phyloP scores from a whole-genome alignment of 805 yeast genomes.

The Candida ponderosae region DNA sequence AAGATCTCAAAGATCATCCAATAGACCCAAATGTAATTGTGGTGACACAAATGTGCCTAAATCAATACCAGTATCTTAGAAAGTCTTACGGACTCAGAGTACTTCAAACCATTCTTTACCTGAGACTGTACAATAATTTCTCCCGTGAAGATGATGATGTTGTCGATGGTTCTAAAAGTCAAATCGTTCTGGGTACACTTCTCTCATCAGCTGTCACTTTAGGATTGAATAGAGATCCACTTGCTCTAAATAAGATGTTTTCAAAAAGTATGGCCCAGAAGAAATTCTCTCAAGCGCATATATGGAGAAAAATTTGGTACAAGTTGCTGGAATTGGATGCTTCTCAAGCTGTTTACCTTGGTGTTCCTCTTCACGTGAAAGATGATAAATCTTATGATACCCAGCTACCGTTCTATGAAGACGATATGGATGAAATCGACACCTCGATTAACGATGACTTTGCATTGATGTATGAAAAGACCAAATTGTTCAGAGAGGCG shows the following conservation, averaged over 20 bases:
- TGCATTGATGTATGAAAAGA: conserved; percentile 22
- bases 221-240: conserved; percentile 54
- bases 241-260: conserved; percentile 9
- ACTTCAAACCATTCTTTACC: conserved; percentile 43
- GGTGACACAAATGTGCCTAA: conserved; percentile 30
- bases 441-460: conserved; percentile 25
- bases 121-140: conserved; percentile 38
- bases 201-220: conserved; percentile 46
- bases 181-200: conserved; percentile 37
- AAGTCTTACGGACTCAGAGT: conserved; percentile 37
- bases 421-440: conserved; percentile 29
- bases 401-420: conserved; percentile 23
- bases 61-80: conserved; percentile 40
- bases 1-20: conserved; percentile 2
- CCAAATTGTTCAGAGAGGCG: conserved; percentile 23
- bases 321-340: conserved; percentile 17
- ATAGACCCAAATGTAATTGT: conserved; percentile 5
- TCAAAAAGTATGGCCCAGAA: conserved; percentile 4
- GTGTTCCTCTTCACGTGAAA: conserved; percentile 10
- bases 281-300: conserved; percentile 7
- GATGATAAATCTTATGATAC: conserved; percentile 15
- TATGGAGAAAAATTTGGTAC: conserved; percentile 20
- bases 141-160: conserved; percentile 55
- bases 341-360: conserved; percentile 6
- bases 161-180: conserved; percentile 40